Base-by-base conservation (phyloP, 1,284 basidiomycete species). In the Tausonia pullulans region DNA sequence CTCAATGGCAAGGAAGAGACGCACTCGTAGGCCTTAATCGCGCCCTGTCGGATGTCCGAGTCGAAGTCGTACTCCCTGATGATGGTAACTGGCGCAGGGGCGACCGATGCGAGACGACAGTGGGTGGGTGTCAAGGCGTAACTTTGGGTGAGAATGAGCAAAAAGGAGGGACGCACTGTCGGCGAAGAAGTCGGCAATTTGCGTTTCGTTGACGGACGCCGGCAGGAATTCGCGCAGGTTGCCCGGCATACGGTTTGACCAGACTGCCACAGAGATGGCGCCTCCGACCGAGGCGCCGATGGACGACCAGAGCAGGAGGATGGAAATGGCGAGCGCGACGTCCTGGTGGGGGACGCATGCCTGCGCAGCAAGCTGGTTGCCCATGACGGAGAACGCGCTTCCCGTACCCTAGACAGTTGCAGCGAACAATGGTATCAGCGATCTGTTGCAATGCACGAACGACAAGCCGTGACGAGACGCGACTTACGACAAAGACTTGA, bases 231-330 rank as follows among this genome's bases (percentile, higher is more conserved):
- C 60, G 9, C 40, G 46, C 10, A 73, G 67, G 7, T 69, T 52
- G 14, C 58, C 60, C 5, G 72, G 71, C 6, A 77, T 65, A 39
- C 67, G 65, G 11, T 70, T 56, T 16, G 70, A 71, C 74, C 76
- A 77, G n/a, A 76, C 70, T 4, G 74, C 72, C 6, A 70, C 70
- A 1, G 73, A 67, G 55, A 72, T 74, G 6, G 75, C 74, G 4
- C 68, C 68, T 0, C 73, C 76, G 64, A 77, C 72, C 0, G 73
- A 69, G 27, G 73, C 73, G 39, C 76, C 77, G 27, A 78, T 69
- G 13, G 70, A 69, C 0, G 75, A 73, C 72, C 75, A 77, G 57
- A 78, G 69, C 48, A 71, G 69, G 13, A 78, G 71, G 39, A 76
- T 69, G 7, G 76, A 70, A 61, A 75, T 75, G 50, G 75, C 72